These are phyloP conservation scores for Aspergillus tanneri DNA, from an alignment of 2,329 filamentous ascomycete genomes.

Conservation along the genomic window DNA sequence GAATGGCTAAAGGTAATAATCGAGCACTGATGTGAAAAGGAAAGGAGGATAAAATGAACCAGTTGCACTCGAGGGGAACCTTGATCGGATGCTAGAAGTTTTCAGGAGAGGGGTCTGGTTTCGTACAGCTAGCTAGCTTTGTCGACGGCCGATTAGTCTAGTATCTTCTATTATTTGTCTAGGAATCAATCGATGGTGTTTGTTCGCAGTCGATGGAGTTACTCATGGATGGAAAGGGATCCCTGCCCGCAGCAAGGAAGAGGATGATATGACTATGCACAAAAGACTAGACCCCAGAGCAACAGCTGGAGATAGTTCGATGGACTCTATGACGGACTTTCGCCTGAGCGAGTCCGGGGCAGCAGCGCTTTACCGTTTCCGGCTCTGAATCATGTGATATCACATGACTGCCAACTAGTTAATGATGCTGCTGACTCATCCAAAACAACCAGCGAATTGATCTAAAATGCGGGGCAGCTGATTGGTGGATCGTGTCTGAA, in stretches of 20 bases:
- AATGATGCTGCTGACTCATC: slow-evolving; percentile 7
- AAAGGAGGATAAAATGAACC: too few species aligned
- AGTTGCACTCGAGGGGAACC: background rate
- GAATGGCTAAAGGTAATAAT: too few species aligned
- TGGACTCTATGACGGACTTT: slow-evolving; percentile 2
- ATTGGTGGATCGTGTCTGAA: too few species aligned
- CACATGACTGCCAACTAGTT: slow-evolving; percentile 9
- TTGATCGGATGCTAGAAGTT: background rate
- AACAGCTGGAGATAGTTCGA: too few species aligned
- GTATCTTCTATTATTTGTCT: too few species aligned
- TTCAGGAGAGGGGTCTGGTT: slow-evolving; percentile 8
- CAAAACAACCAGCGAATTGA: too few species aligned
- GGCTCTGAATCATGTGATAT: slow-evolving; percentile 12
- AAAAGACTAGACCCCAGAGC: too few species aligned
- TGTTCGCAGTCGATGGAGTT: background rate
- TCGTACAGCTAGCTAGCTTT: slow-evolving; percentile 3
- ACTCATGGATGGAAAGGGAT: background rate
- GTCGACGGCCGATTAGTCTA: background rate
- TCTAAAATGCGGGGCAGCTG: too few species aligned
- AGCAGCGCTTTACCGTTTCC: background rate
- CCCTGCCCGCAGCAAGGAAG: too few species aligned
- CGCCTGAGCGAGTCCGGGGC: slow-evolving; percentile 11
- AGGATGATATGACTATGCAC: too few species aligned
- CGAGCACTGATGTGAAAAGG: too few species aligned
- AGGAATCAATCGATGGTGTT: too few species aligned